A percentile compares a stretch with the other conserved stretches of the same genome.
Evolutionary conservation across 768 basidiomycete genomes (phyloP).

Genomic region (Mycena rosella): DNA sequence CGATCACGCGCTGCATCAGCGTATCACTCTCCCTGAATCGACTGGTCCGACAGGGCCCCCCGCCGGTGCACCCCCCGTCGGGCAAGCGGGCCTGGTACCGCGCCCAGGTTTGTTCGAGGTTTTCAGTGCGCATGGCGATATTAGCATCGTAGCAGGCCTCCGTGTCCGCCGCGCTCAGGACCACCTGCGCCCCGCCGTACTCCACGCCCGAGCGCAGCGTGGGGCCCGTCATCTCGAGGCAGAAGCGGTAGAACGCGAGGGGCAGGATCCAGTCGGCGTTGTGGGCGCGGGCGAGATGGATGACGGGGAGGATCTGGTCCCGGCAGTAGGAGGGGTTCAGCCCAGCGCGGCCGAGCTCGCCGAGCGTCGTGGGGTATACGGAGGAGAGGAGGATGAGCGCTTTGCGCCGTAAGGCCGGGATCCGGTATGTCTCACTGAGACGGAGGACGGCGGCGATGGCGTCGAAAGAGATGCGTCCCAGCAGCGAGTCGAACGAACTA

Average conservation of each 20-base stretch:
- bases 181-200: conserved; percentile 1
- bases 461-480: conserved; percentile 9
- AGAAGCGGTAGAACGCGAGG: conserved; percentile 13
- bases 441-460: conserved; percentile 12
- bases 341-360: neutral
- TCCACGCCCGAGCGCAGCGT: neutral
- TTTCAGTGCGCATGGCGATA: neutral
- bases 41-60: neutral
- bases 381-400: conserved; percentile 9
- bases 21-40: neutral
- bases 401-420: conserved; percentile 3
- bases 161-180: neutral
- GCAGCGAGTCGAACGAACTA: conserved; percentile 5
- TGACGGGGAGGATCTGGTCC: conserved; percentile 7
- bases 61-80: conserved; percentile 16
- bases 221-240: conserved; percentile 1
- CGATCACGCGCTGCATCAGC: neutral
- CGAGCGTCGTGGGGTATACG: conserved; percentile 1
- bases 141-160: neutral
- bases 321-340: conserved; percentile 5
- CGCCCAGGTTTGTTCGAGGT: neutral
- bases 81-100: neutral
- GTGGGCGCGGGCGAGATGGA: conserved; percentile 6
- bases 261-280: conserved; percentile 19
- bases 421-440: neutral